A percentile compares a stretch with the other conserved stretches of the same genome.
phyloP scores from a whole-genome alignment of 768 basidiomycete species.

The Boletellus emodensis region DNA sequence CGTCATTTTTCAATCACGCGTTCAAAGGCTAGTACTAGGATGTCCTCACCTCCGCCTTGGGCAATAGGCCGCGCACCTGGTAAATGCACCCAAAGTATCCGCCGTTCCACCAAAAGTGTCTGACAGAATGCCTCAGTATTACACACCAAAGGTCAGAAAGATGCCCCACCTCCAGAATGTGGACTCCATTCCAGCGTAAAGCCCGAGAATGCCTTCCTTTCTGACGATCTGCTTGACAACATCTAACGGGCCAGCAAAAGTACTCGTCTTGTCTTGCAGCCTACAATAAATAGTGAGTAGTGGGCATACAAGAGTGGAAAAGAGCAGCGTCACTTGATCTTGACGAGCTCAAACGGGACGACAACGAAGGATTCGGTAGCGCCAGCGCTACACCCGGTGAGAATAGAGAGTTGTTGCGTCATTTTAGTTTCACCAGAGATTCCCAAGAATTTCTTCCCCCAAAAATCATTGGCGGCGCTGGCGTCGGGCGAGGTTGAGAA shows the following conservation, averaged over 20 bases:
- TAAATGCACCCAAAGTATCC: conserved; percentile 95
- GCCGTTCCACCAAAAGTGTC: conserved; percentile 89
- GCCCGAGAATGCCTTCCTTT: conserved; percentile 76
- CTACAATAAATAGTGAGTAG: conserved; percentile 32
- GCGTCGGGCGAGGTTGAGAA: conserved; percentile 7
- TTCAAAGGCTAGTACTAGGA: neutral
- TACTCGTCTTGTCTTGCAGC: conserved; percentile 89
- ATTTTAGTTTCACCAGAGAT: conserved; percentile 73
- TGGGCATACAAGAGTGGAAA: neutral
- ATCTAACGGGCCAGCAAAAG: conserved; percentile 87
- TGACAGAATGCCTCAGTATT: conserved; percentile 23
- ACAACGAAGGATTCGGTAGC: conserved; percentile 95
- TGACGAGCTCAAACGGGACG: conserved; percentile 94
- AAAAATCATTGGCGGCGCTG: conserved; percentile 88
- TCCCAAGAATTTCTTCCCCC: conserved; percentile 77
- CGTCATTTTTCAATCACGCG: neutral
- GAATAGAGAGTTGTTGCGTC: conserved; percentile 81
- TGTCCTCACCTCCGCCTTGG: conserved; percentile 74
- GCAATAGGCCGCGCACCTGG: conserved; percentile 74
- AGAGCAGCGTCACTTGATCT: conserved; percentile 61
- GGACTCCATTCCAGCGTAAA: conserved; percentile 94
- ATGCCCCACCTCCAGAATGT: conserved; percentile 85
- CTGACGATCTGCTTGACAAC: conserved; percentile 77
- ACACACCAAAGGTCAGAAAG: neutral
- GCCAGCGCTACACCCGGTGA: conserved; percentile 92